Evolutionary conservation across 257 asterid species (phyloP).

Genomic region (Paraleonurus japonicus): DNA sequence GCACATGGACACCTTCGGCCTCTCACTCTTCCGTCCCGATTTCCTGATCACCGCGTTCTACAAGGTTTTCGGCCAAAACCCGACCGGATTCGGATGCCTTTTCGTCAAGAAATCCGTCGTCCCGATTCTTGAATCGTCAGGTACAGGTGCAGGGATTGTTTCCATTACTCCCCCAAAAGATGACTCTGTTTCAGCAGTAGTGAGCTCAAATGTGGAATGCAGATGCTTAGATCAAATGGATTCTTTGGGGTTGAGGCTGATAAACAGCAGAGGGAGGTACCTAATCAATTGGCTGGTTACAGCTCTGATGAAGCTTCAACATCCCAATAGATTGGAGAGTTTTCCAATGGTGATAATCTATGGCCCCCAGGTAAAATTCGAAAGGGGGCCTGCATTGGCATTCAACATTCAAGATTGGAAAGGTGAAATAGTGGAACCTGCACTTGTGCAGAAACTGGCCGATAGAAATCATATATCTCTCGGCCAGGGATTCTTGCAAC

Average conservation of each 20-base stretch:
- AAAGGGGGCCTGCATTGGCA: conserved; percentile 86
- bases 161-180: conserved; percentile 50
- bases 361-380: conserved; percentile 83
- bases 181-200: too few species aligned
- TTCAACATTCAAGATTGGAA: conserved; percentile 87
- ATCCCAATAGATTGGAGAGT: conserved; percentile 70
- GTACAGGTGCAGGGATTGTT: conserved; percentile 48
- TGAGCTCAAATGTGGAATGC: conserved; percentile 38
- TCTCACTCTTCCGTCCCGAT: conserved; percentile 76
- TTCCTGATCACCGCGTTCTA: conserved; percentile 85
- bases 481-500: conserved; percentile 55
- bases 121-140: conserved; percentile 56
- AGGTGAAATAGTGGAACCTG: conserved; percentile 76
- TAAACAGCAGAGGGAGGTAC: conserved; percentile 68
- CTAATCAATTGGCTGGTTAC: conserved; percentile 81
- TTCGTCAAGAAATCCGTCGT: conserved; percentile 62
- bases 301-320: conserved; percentile 74
- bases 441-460: conserved; percentile 86
- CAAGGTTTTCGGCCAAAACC: conserved; percentile 82
- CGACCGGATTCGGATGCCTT: conserved; percentile 95
- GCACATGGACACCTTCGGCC: conserved; percentile 85
- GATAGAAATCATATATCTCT: conserved; percentile 70
- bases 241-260: conserved; percentile 59
- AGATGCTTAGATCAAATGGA: conserved; percentile 83
- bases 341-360: conserved; percentile 70